Conservation (phyloP, 2,329 filamentous ascomycete species). For the Clonostachys chloroleuca region DNA sequence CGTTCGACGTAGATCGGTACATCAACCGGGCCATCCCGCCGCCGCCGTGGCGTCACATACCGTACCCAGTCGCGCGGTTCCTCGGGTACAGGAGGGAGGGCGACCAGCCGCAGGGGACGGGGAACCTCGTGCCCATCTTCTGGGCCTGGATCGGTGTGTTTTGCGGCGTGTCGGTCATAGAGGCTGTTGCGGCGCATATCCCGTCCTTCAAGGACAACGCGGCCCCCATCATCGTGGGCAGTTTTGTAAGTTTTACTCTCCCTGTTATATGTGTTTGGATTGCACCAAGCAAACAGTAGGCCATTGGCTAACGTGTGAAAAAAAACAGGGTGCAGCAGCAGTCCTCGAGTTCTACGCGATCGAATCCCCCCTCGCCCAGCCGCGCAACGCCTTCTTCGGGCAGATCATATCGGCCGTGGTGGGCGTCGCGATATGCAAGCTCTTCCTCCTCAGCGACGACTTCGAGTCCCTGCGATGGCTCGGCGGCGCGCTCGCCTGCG, state of each 20-base stretch:
- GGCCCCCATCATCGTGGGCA: slow-evolving; percentile 61
- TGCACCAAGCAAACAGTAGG: neutral
- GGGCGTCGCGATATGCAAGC: slow-evolving; percentile 59
- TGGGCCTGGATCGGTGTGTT: slow-evolving; percentile 67
- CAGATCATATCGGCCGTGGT: slow-evolving; percentile 59
- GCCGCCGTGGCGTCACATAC: slow-evolving; percentile 60
- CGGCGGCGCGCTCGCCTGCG: slow-evolving; percentile 62
- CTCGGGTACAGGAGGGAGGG: slow-evolving; percentile 53
- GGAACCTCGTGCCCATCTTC: slow-evolving; percentile 53
- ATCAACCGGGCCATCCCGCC: slow-evolving; percentile 67
- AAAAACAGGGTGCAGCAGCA: slow-evolving; percentile 64
- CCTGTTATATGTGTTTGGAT: neutral
- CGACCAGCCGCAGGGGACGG: slow-evolving; percentile 29
- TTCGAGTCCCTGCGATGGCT: slow-evolving; percentile 55
- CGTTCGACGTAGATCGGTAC: slow-evolving; percentile 74
- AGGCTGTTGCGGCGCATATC: slow-evolving; percentile 49
- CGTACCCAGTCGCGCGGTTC: slow-evolving; percentile 62
- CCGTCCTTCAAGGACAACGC: slow-evolving; percentile 45
- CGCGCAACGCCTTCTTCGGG: slow-evolving; percentile 64
- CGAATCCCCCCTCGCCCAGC: slow-evolving; percentile 68
- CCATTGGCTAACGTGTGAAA: neutral
- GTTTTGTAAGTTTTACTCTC: slow-evolving; percentile 52
- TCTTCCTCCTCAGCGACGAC: slow-evolving; percentile 50
- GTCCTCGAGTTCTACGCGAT: slow-evolving; percentile 73
- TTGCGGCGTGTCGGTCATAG: slow-evolving; percentile 53